Evolutionary conservation across 306 rosid genomes (phyloP).

Genomic region (Neltuma alba): DNA sequence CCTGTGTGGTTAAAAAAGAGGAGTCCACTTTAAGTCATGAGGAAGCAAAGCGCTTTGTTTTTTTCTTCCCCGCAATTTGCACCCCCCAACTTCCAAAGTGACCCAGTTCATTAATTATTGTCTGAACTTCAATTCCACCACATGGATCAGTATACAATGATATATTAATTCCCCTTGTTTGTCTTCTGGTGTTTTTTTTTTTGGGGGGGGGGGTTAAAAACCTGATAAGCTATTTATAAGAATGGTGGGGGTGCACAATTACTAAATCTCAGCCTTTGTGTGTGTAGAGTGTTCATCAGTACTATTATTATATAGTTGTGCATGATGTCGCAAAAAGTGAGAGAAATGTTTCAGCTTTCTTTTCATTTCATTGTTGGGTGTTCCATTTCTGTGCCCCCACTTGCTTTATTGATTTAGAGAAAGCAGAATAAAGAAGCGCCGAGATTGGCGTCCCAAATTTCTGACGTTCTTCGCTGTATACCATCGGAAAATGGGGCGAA

Average conservation of each 20-base stretch:
- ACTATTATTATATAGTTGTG: conserved; percentile 23
- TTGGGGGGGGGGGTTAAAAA: not conserved
- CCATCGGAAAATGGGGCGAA: conserved; percentile 37
- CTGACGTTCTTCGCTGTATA: not conserved
- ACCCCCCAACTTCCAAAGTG: conserved; percentile 5
- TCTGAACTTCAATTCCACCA: conserved; percentile 23
- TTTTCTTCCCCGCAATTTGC: conserved; percentile 16
- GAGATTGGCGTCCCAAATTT: conserved; percentile 58
- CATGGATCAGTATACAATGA: conserved; percentile 23
- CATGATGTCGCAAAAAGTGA: conserved; percentile 55
- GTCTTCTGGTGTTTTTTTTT: not conserved
- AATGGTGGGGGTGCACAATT: not conserved
- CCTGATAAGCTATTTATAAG: not conserved
- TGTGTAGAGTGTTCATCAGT: conserved; percentile 27
- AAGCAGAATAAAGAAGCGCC: conserved; percentile 41
- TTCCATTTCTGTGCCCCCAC: conserved; percentile 23
- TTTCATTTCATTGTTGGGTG: conserved; percentile 4
- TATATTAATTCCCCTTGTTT: not conserved
- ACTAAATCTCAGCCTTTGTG: conserved; percentile 24
- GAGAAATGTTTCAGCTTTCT: conserved; percentile 40
- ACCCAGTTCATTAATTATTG: conserved; percentile 32
- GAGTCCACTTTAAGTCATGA: conserved; percentile 56
- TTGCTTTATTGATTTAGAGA: conserved; percentile 24
- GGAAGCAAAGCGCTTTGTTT: conserved; percentile 67
- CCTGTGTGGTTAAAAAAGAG: conserved; percentile 30